Evolutionary conservation across 1,139 yeast species (phyloP).

Genomic region (Diutina siamensis): DNA sequence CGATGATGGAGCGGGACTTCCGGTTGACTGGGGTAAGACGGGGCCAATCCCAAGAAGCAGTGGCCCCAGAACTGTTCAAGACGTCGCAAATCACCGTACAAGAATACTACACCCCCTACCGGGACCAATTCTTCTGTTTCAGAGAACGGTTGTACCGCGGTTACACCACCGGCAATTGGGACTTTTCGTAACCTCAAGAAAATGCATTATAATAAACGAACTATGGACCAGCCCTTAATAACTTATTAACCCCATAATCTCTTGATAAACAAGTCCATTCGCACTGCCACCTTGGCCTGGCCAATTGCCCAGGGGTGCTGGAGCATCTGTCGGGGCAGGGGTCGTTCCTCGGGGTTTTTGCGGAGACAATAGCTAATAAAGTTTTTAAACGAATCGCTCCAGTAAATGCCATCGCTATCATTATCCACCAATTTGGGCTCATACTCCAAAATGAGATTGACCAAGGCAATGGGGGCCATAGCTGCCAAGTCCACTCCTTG

Average conservation of each 20-base stretch:
- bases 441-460: slow-evolving; percentile 70
- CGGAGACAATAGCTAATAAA: slow-evolving; percentile 73
- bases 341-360: slow-evolving; percentile 69
- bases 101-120: slow-evolving; percentile 34
- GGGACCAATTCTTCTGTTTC: slow-evolving; percentile 36
- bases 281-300: slow-evolving; percentile 56
- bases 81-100: slow-evolving; percentile 11
- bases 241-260: slow-evolving; percentile 56
- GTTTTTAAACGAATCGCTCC: slow-evolving; percentile 78
- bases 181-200: slow-evolving; percentile 18
- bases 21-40: slow-evolving; percentile 64
- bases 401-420: slow-evolving; percentile 60
- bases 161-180: slow-evolving; percentile 38
- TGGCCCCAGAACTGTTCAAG: slow-evolving; percentile 66
- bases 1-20: slow-evolving; percentile 61
- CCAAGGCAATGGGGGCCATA: slow-evolving; percentile 69
- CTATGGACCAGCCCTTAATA: too few relatives aligned
- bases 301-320: slow-evolving; percentile 85
- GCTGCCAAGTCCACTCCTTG: slow-evolving; percentile 14
- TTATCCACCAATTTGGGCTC: slow-evolving; percentile 69
- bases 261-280: slow-evolving; percentile 77
- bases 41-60: slow-evolving; percentile 55
- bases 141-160: slow-evolving; percentile 42
- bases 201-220: slow-evolving; percentile 4
- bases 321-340: slow-evolving; percentile 88